Evolutionary conservation across 2,329 filamentous ascomycete genomes (phyloP), one percentile per base, ranked within the genome.

Genomic region (Zopfia rhizophila): DNA sequence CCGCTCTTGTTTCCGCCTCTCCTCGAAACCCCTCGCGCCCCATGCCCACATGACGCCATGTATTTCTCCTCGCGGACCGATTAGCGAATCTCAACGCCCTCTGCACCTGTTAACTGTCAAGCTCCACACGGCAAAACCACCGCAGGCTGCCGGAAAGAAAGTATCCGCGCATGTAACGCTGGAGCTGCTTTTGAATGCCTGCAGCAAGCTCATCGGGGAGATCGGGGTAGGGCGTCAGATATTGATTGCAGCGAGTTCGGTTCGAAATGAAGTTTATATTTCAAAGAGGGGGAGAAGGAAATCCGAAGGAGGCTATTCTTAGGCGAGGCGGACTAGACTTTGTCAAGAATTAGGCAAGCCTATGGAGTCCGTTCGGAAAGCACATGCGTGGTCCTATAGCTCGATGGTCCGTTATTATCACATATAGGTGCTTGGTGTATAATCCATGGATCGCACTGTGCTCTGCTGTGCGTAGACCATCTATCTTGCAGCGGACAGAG

Each of bases 341-440:
- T 16, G 27, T 40, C 7, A 29, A 21, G 18, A 11, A 29, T 17
- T 12, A 19, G 24, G 24, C 38, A 39, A 16, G 27, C 13, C 10
- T 32, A 7, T 16, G 10, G 14, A 16, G 8, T 11, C 14, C 8
- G 8, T 10, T 32, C 10, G 29, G 7, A 32, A 7, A 32, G 7
- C 29, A 7, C 14, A 32, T 16, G 16, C 18, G 16, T 16, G 14
- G 14, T 42, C 39, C 35, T 50, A 39, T 45, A 32, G 48, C 45
- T 58, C 54, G 60, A 56, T 61, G 33, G 28, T 11, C 38, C 18
- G 46, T 55, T 52, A 58, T 61, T 58, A 47, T 56, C 58, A 57
- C 51, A 58, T 63, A 62, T 62, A 61, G 53, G 41, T 43, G 40
- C 24, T 29, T 38, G 45, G 46, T 44, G 12, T 53, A 55, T 55